These are phyloP conservation scores for Hyaloperonospora arabidopsidis DNA, from an alignment of 352 stramenopile genomes.

Conservation along the genomic window DNA sequence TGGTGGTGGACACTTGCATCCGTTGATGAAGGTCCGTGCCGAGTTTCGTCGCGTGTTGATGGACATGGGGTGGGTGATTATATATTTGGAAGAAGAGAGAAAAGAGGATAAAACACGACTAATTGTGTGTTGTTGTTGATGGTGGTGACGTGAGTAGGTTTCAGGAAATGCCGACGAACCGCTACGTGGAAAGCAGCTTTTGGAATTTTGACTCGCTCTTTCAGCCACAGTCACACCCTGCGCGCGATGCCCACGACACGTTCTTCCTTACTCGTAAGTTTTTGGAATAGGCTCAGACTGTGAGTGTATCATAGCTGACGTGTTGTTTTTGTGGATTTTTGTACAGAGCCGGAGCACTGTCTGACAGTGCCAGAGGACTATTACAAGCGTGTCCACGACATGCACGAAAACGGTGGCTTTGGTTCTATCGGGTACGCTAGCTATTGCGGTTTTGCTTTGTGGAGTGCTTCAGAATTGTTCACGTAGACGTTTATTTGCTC, in stretches of 20 bases:
- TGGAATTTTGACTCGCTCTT: constrained; percentile 99
- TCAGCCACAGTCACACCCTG: constrained; percentile 98
- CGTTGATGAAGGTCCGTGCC: constrained; percentile 94
- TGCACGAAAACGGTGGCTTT: constrained; percentile 95
- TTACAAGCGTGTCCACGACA: constrained; percentile 96
- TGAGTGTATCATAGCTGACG: not conserved
- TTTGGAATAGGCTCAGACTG: not conserved
- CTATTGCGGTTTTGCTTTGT: not conserved
- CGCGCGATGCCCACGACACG: constrained; percentile 98
- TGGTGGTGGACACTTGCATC: constrained; percentile 95
- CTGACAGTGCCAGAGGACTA: constrained; percentile 96
- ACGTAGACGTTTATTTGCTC: not conserved
- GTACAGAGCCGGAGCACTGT: constrained; percentile 59
- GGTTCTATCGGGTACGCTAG: constrained; percentile 92
- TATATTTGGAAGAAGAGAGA: not conserved
- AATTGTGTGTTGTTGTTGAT: constrained; percentile 1
- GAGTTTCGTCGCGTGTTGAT: constrained; percentile 99
- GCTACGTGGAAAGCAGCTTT: constrained; percentile 98
- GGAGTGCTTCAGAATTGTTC: not conserved
- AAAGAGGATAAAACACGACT: not conserved
- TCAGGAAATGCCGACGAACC: constrained; percentile 99
- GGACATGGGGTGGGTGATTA: constrained; percentile 90
- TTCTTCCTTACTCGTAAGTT: constrained; percentile 97
- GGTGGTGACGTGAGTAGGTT: constrained; percentile 58
- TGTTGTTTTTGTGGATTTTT: not conserved